These are phyloP conservation scores for Pseudofabraea citricarpa DNA, from an alignment of 2,329 filamentous ascomycete species.

Conservation along the genomic window DNA sequence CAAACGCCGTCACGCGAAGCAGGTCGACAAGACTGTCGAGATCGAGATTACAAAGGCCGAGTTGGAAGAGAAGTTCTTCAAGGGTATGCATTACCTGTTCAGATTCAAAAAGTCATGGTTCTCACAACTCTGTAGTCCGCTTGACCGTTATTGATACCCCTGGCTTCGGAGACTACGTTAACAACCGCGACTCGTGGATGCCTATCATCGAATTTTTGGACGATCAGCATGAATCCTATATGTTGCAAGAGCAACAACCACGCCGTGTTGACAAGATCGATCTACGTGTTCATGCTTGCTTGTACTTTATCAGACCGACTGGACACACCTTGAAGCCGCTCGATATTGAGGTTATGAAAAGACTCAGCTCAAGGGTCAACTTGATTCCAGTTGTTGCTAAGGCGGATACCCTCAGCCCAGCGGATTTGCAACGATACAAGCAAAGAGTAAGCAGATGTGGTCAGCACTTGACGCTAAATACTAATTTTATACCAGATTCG, in stretches of 20 bases:
- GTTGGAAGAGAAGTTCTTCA: conserved; percentile 99
- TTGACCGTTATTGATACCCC: conserved; percentile 98
- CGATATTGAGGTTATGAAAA: conserved; percentile 99
- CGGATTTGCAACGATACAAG: conserved; percentile 92
- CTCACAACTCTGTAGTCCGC: conserved; percentile 60
- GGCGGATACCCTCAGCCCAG: conserved; percentile 93
- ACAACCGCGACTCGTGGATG: conserved; percentile 99
- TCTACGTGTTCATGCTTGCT: conserved; percentile 93
- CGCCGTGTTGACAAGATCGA: conserved; percentile 98
- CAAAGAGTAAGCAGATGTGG: conserved; percentile 62
- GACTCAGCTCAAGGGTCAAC: conserved; percentile 95
- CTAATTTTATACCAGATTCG: conserved; percentile 62
- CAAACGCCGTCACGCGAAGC: conserved; percentile 98
- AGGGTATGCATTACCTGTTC: too few relatives aligned
- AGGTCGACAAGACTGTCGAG: conserved; percentile 99
- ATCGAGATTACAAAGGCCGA: conserved; percentile 99
- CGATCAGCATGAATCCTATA: conserved; percentile 99
- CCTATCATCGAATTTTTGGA: conserved; percentile 99
- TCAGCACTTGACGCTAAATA: conserved; percentile 3
- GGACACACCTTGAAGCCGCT: conserved; percentile 98
- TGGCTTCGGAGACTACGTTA: conserved; percentile 99
- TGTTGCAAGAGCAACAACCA: conserved; percentile 99
- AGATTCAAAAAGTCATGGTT: too few relatives aligned
- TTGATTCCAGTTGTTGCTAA: conserved; percentile 98
- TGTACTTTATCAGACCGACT: conserved; percentile 99